A percentile compares a stretch with the other conserved stretches of the same genome.
These are phyloP conservation scores for Tricholoma matsutake DNA, from an alignment of 768 basidiomycete genomes.

Conservation along the genomic window DNA sequence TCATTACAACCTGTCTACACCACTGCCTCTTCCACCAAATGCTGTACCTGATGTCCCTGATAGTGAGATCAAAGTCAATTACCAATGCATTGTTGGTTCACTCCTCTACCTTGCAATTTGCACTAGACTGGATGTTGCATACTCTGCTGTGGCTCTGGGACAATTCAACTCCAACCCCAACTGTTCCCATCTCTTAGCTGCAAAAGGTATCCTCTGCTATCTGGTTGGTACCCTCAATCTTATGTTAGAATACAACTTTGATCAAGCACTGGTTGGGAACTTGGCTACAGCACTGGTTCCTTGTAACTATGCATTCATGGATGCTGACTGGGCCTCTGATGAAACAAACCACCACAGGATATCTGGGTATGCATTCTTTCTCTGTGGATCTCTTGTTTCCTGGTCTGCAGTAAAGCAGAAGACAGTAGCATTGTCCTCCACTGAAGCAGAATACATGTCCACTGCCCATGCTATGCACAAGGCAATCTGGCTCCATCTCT, in stretches of 20 bases:
- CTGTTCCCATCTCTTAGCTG: constrained; percentile 24
- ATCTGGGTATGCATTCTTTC: constrained; percentile 19
- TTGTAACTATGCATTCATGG: constrained; percentile 16
- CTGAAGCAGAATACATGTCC: too few relatives aligned
- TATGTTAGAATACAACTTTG: neutral
- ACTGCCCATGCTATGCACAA: too few relatives aligned
- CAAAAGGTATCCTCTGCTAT: constrained; percentile 31
- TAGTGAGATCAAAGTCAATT: too few relatives aligned
- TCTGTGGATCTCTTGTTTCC: constrained; percentile 13
- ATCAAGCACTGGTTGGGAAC: neutral
- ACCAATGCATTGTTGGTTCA: too few relatives aligned
- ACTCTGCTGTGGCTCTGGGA: too few relatives aligned
- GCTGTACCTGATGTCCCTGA: too few relatives aligned
- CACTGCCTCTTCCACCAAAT: too few relatives aligned
- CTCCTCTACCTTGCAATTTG: too few relatives aligned
- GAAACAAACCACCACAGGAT: constrained; percentile 16
- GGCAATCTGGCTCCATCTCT: too few relatives aligned
- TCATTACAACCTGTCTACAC: too few relatives aligned
- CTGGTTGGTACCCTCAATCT: constrained; percentile 26
- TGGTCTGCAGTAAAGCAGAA: constrained; percentile 18
- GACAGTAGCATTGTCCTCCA: constrained; percentile 4
- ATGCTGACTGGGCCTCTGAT: constrained; percentile 32
- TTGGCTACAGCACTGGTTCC: too few relatives aligned
- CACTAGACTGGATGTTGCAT: too few relatives aligned
- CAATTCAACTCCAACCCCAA: constrained; percentile 29